A percentile compares a stretch with the other conserved stretches of the same genome.
Conservation (phyloP, 305 asterid genomes). For the Coffea humblotiana region DNA sequence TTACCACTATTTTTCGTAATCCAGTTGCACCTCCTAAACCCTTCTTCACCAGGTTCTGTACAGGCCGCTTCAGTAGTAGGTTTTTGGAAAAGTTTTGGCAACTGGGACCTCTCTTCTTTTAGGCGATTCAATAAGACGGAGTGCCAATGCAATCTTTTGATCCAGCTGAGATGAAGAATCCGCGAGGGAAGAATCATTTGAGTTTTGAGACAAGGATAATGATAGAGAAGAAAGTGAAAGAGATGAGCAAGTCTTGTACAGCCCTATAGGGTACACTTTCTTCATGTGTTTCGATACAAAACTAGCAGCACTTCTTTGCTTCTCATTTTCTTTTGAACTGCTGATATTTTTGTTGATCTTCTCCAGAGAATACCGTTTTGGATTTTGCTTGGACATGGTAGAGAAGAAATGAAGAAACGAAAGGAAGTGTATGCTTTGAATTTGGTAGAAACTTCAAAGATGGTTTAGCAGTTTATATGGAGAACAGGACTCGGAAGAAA, state of each 20-base stretch:
- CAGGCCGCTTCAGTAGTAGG: slow-evolving; percentile 15
- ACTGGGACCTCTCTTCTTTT: slow-evolving; percentile 34
- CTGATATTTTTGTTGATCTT: slow-evolving; percentile 20
- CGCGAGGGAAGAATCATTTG: slow-evolving; percentile 64
- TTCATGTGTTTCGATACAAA: slow-evolving; percentile 55
- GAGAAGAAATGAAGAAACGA: slow-evolving; percentile 17
- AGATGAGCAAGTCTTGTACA: slow-evolving; percentile 56
- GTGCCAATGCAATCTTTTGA: slow-evolving; percentile 60
- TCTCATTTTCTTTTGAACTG: slow-evolving; percentile 23
- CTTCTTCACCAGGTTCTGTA: slow-evolving; percentile 37
- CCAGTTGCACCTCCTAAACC: slow-evolving; percentile 77
- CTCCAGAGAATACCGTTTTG: slow-evolving; percentile 40
- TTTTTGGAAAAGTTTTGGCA: slow-evolving; percentile 32
- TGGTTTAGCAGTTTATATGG: slow-evolving; percentile 30
- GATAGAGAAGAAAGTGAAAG: slow-evolving; percentile 75
- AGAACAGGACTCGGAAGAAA: slow-evolving; percentile 10
- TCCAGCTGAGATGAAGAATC: slow-evolving; percentile 55
- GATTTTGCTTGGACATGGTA: slow-evolving; percentile 50
- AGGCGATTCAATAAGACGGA: slow-evolving; percentile 46
- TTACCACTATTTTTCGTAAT: slow-evolving; percentile 79
- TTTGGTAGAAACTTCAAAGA: slow-evolving; percentile 19
- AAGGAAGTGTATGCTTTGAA: neutral
- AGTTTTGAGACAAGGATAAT: slow-evolving; percentile 64
- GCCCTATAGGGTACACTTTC: slow-evolving; percentile 71
- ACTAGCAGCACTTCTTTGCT: slow-evolving; percentile 31